Evolutionary conservation across 169 alveolate genomes (phyloP), one percentile per base, ranked within the genome.

Genomic region (Cystoisospora suis): DNA sequence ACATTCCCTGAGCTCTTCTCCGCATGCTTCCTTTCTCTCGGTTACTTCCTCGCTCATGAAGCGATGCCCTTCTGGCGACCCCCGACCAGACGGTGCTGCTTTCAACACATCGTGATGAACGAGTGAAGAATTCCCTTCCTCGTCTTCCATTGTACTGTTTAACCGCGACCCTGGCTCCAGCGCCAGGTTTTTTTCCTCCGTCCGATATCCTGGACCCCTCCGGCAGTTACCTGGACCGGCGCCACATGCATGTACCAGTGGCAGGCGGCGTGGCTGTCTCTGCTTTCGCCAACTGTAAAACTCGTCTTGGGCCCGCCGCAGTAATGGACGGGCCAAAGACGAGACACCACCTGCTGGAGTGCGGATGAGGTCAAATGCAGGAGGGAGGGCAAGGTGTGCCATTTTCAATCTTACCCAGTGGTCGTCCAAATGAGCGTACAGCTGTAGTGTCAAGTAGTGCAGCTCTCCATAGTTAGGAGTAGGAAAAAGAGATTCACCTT

Each of bases 321-420:
- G n/a, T n/a, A n/a, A n/a, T n/a, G n/a, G n/a, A n/a, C n/a, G n/a
- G n/a, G n/a, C n/a, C n/a, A n/a, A n/a, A n/a, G n/a, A n/a, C n/a
- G n/a, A n/a, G n/a, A n/a, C n/a, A n/a, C n/a, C n/a, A n/a, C n/a
- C n/a, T n/a, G n/a, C 61, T 12, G 61, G 61, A 53, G 61, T 20
- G 20, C 61, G n/a, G 20, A 65, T n/a, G 46, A 65, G 17, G 36
- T 65, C 38, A 44, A 65, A 65, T 4, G 79, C 79, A 12, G 79
- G 86, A 20, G 87, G 91, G 59, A 75, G 46, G n/a, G 91, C 44
- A 53, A 79, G 46, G 75, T 80, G 75, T 27, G 91, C 83, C 46
- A 75, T 80, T 49, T 69, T 65, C 44, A 86, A 75, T 12, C 91
- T 83, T 44, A 86, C 75, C 91, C 91, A 86, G 75, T 80, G 75